These are phyloP conservation scores for Xenosphaeropsis pyriputrescens DNA, from an alignment of 2,329 filamentous ascomycete species.

Conservation along the genomic window DNA sequence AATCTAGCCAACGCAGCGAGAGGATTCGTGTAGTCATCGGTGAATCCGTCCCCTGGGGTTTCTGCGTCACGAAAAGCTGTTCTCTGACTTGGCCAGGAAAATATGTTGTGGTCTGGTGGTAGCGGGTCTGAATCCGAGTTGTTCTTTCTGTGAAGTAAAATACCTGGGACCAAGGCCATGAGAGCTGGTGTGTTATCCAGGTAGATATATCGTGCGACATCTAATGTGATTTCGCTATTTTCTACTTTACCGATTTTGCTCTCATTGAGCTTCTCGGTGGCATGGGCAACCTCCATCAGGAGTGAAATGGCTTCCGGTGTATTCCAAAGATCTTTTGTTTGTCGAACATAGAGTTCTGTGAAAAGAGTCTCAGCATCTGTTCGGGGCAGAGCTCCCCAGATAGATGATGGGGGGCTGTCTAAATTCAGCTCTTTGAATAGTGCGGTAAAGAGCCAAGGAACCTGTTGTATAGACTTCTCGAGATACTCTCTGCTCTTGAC, in stretches of 20 bases:
- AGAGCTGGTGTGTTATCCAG: constrained; percentile 17
- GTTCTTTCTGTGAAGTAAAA: constrained; percentile 14
- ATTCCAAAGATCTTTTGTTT: constrained; percentile 60
- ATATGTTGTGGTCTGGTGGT: constrained; percentile 16
- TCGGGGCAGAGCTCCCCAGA: constrained; percentile 68
- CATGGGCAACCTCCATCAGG: constrained; percentile 46
- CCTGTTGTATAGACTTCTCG: constrained; percentile 48
- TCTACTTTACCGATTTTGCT: constrained; percentile 5
- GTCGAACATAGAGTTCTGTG: constrained; percentile 47
- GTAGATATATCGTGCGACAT: constrained; percentile 17
- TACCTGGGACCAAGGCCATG: constrained; percentile 15
- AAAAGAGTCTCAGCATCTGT: constrained; percentile 34
- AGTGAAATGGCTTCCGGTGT: constrained; percentile 48
- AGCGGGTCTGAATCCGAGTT: constrained; percentile 20
- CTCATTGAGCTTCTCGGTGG: constrained; percentile 11
- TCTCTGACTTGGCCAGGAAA: constrained; percentile 13
- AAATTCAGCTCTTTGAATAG: constrained; percentile 72
- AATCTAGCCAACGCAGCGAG: constrained; percentile 12
- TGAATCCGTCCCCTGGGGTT: neutral
- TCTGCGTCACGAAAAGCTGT: constrained; percentile 3
- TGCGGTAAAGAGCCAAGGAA: constrained; percentile 74
- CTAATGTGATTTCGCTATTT: constrained; percentile 13
- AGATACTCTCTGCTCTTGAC: constrained; percentile 52
- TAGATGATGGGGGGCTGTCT: constrained; percentile 55
- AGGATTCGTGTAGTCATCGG: constrained; percentile 9